phyloP scores from a whole-genome alignment of 2,329 filamentous ascomycete genomes.

The Aureobasidium leucospermi region DNA sequence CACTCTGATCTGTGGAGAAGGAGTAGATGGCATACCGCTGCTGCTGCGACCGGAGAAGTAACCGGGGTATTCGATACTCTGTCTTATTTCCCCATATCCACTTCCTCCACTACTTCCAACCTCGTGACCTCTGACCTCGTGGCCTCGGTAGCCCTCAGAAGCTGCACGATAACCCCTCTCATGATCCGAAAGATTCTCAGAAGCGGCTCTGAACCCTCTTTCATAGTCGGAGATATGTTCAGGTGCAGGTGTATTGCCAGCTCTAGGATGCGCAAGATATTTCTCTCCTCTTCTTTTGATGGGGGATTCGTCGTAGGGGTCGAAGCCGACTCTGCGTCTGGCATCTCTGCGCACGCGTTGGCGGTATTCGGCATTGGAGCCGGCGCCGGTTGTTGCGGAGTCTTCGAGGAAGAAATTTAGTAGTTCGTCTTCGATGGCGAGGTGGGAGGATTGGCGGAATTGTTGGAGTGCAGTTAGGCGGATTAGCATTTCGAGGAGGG shows the following conservation, averaged over 20 bases:
- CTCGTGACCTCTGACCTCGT: no score
- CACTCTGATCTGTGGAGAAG: conserved; percentile 17
- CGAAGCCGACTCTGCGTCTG: conserved; percentile 57
- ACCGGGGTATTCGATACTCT: conserved; percentile 2
- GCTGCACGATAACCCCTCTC: neutral
- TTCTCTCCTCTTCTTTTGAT: conserved; percentile 59
- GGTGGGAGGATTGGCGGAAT: conserved; percentile 81
- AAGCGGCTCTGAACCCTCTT: neutral
- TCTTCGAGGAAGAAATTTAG: conserved; percentile 79
- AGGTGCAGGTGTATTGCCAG: neutral
- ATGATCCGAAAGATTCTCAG: neutral
- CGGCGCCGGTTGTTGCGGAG: conserved; percentile 58
- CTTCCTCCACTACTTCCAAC: neutral
- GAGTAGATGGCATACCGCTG: conserved; percentile 19
- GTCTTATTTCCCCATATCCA: neutral
- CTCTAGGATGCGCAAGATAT: conserved; percentile 45
- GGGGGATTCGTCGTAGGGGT: conserved; percentile 65
- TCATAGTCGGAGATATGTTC: neutral
- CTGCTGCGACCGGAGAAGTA: neutral
- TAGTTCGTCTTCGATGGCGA: conserved; percentile 84
- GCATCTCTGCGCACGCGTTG: conserved; percentile 55
- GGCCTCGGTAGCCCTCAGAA: neutral
- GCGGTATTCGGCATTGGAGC: conserved; percentile 53
- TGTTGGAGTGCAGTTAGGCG: conserved; percentile 82
- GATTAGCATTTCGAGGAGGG: conserved; percentile 80